A percentile compares a stretch with the other conserved stretches of the same genome.
phyloP scores from a whole-genome alignment of 768 basidiomycete species.

The Pisolithus tinctorius region DNA sequence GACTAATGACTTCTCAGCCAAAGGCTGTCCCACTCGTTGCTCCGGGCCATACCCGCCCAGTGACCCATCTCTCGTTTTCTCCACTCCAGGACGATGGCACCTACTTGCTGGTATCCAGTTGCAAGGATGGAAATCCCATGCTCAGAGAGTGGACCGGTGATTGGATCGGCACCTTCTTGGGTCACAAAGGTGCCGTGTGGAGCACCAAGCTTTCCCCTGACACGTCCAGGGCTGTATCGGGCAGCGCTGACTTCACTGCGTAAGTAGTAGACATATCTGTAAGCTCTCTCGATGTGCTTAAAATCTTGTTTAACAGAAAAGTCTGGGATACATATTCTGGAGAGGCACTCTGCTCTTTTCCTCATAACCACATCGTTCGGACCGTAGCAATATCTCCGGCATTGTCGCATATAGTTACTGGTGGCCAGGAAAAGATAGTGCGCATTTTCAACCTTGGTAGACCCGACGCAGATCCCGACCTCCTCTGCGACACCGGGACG shows the following conservation, averaged over 20 bases:
- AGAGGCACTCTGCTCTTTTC: constrained; percentile 85
- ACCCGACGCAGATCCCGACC: constrained; percentile 83
- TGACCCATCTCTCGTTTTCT: constrained; percentile 93
- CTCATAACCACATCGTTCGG: constrained; percentile 97
- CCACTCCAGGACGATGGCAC: constrained; percentile 76
- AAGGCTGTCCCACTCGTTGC: constrained; percentile 78
- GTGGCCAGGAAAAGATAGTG: constrained; percentile 97
- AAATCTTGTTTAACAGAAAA: constrained; percentile 49
- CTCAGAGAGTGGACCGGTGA: constrained; percentile 96
- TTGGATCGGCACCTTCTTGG: constrained; percentile 93
- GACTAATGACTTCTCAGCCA: constrained; percentile 54
- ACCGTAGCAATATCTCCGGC: constrained; percentile 82
- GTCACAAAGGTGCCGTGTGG: constrained; percentile 96
- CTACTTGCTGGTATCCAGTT: constrained; percentile 89
- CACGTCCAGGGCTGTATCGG: constrained; percentile 81
- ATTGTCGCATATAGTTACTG: constrained; percentile 69
- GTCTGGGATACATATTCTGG: constrained; percentile 95
- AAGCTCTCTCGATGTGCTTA: constrained; percentile 8
- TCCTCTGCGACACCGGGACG: constrained; percentile 56
- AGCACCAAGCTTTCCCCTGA: constrained; percentile 87
- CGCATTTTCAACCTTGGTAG: constrained; percentile 86
- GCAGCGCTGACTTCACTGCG: constrained; percentile 97
- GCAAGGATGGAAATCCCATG: constrained; percentile 99
- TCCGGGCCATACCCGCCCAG: constrained; percentile 79
- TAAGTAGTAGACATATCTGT: constrained; percentile 34